phyloP scores from a whole-genome alignment of 495 filamentous ascomycete genomes.

The Antarctomyces pellizariae region DNA sequence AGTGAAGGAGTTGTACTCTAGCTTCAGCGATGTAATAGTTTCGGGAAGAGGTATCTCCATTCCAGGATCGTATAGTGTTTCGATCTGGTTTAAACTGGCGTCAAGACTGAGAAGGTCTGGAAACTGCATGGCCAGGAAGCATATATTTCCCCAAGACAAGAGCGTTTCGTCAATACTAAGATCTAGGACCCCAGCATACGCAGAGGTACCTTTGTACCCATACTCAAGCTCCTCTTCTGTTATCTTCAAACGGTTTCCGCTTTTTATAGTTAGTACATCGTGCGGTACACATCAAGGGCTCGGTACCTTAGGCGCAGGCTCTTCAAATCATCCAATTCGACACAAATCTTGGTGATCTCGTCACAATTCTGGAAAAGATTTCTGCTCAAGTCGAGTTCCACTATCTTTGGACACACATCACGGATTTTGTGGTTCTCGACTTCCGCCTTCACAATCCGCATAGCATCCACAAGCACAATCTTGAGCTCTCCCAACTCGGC shows the following conservation, averaged over 20 bases:
- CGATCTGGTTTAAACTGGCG: conserved; percentile 23
- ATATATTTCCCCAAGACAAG: conserved; percentile 47
- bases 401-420: conserved; percentile 36
- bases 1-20: conserved; percentile 56
- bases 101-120: conserved; percentile 31
- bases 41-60: too few relatives aligned
- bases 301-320: conserved; percentile 44
- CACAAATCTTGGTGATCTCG: conserved; percentile 45
- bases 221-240: conserved; percentile 15
- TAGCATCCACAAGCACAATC: conserved; percentile 60
- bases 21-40: conserved; percentile 30
- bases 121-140: conserved; percentile 26
- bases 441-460: conserved; percentile 29
- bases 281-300: neutral
- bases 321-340: conserved; percentile 33
- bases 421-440: conserved; percentile 16
- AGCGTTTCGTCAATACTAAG: conserved; percentile 54
- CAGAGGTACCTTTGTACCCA: conserved; percentile 9
- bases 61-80: too few relatives aligned
- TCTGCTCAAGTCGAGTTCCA: conserved; percentile 66
- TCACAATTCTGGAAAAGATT: conserved; percentile 50
- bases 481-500: conserved; percentile 53
- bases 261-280: conserved; percentile 18
- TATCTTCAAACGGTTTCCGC: conserved; percentile 47
- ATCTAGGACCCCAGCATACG: conserved; percentile 35